These are phyloP conservation scores for Colletotrichum sp. DNA, from an alignment of 2,329 filamentous ascomycete species.

Conservation along the genomic window DNA sequence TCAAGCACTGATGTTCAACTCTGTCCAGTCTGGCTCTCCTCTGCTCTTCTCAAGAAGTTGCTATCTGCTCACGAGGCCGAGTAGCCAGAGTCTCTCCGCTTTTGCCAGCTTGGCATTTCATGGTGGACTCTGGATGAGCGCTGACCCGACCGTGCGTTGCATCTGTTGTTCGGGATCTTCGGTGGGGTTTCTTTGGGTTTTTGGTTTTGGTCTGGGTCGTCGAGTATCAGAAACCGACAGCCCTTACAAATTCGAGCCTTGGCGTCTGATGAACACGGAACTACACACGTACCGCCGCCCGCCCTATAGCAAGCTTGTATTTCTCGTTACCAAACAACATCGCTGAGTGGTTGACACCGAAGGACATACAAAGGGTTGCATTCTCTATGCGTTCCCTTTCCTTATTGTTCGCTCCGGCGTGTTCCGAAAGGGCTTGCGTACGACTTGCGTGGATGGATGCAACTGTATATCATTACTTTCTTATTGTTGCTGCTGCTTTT, in stretches of 20 bases:
- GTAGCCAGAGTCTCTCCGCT: not conserved
- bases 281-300: not conserved
- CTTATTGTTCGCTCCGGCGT: not conserved
- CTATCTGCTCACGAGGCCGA: not conserved
- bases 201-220: not conserved
- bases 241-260: conserved; percentile 11
- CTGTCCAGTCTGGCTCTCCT: not conserved
- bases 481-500: not conserved
- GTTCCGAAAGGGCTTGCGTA: not conserved
- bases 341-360: not conserved
- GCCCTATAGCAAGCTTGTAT: not conserved
- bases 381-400: not conserved
- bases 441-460: not conserved
- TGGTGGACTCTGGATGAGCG: not conserved
- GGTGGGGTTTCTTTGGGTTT: not conserved
- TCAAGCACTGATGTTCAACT: not conserved
- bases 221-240: not conserved
- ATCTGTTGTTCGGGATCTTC: not conserved
- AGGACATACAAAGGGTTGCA: not conserved
- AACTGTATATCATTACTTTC: not conserved
- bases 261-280: conserved; percentile 3
- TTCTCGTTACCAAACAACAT: not conserved
- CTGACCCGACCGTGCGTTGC: conserved; percentile 8
- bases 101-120: not conserved
- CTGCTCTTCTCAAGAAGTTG: not conserved